phyloP scores from a whole-genome alignment of 2,329 filamentous ascomycete species.

The Penicillium polonicum region DNA sequence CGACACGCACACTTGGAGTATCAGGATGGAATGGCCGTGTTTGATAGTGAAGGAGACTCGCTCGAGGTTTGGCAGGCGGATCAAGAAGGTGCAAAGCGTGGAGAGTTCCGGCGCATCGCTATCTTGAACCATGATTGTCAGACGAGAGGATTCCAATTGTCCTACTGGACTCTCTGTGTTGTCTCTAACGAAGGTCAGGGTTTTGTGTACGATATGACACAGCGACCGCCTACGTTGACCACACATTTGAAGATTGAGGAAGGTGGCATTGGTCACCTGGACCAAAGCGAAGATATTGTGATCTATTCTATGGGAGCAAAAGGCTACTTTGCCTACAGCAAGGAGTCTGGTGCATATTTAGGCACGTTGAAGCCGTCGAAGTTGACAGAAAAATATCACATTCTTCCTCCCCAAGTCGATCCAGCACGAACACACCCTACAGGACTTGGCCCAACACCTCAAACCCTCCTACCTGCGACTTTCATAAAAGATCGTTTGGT shows the following conservation, averaged over 20 bases:
- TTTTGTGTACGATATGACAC: constrained; percentile 48
- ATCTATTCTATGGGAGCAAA: constrained; percentile 46
- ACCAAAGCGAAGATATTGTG: constrained; percentile 44
- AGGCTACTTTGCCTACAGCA: constrained; percentile 47
- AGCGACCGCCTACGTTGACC: constrained; percentile 34
- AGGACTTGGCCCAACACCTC: constrained; percentile 23
- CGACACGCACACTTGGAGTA: constrained; percentile 51
- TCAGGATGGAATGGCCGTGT: constrained; percentile 48
- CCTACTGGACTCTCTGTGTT: constrained; percentile 46
- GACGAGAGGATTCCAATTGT: constrained; percentile 49
- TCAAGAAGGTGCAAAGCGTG: constrained; percentile 34
- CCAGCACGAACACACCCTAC: constrained; percentile 22
- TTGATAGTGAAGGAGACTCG: constrained; percentile 46
- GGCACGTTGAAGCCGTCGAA: constrained; percentile 40
- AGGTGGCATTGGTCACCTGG: constrained; percentile 47
- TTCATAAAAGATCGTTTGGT: constrained; percentile 28
- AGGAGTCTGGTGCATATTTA: constrained; percentile 39
- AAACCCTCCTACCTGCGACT: constrained; percentile 17
- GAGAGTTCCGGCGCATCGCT: constrained; percentile 43
- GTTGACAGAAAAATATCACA: constrained; percentile 36
- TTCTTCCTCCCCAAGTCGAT: constrained; percentile 28
- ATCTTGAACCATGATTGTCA: constrained; percentile 44
- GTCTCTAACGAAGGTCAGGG: constrained; percentile 46
- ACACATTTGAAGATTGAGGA: constrained; percentile 41
- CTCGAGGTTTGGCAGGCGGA: constrained; percentile 49